Percentiles rank a stretch among this genome's conserved stretches.
Conservation (phyloP, 202 grass and related monocot genomes). For the Setaria viridis region DNA sequence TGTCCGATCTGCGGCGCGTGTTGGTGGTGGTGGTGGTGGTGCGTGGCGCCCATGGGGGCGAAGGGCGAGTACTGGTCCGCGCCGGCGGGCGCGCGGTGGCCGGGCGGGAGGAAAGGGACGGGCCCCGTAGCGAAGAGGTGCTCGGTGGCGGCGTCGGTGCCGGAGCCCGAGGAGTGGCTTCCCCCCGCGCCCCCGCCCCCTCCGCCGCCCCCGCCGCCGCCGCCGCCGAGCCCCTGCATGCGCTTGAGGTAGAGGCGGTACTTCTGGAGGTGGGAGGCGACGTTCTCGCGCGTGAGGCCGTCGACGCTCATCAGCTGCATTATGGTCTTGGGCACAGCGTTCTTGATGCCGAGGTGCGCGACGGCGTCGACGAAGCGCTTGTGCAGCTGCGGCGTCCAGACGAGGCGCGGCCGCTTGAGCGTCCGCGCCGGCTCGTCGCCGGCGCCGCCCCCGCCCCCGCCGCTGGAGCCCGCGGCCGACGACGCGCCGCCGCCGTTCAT, state of each 20-base stretch:
- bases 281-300: slow-evolving; percentile 99
- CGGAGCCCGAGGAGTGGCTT: slow-evolving; percentile 58
- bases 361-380: slow-evolving; percentile 98
- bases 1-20: slow-evolving; percentile 62
- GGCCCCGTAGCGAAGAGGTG: slow-evolving; percentile 88
- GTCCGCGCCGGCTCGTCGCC: slow-evolving; percentile 89
- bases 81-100: slow-evolving; percentile 34
- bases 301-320: slow-evolving; percentile 99
- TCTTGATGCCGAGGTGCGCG: slow-evolving; percentile 98
- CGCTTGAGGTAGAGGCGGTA: slow-evolving; percentile 99
- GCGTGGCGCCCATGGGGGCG: slow-evolving; percentile 53
- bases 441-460: slow-evolving; percentile 35
- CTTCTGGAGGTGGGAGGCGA: slow-evolving; percentile 98
- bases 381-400: slow-evolving; percentile 99
- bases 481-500: slow-evolving; percentile 62
- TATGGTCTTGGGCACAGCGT: slow-evolving; percentile 99
- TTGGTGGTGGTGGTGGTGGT: slow-evolving; percentile 69
- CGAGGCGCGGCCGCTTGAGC: slow-evolving; percentile 89
- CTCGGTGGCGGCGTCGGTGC: slow-evolving; percentile 76
- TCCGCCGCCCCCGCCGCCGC: slow-evolving; percentile 44
- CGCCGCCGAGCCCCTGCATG: slow-evolving; percentile 82
- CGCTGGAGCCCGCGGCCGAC: slow-evolving; percentile 60
- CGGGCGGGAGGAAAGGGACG: slow-evolving; percentile 72
- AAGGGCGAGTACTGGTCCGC: slow-evolving; percentile 67
- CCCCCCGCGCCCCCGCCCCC: slow-evolving; percentile 46